Percentiles rank a stretch among this genome's conserved stretches.
These are phyloP conservation scores for Helicocarpus griseus DNA, from an alignment of 2,329 filamentous ascomycete species.

Conservation along the genomic window DNA sequence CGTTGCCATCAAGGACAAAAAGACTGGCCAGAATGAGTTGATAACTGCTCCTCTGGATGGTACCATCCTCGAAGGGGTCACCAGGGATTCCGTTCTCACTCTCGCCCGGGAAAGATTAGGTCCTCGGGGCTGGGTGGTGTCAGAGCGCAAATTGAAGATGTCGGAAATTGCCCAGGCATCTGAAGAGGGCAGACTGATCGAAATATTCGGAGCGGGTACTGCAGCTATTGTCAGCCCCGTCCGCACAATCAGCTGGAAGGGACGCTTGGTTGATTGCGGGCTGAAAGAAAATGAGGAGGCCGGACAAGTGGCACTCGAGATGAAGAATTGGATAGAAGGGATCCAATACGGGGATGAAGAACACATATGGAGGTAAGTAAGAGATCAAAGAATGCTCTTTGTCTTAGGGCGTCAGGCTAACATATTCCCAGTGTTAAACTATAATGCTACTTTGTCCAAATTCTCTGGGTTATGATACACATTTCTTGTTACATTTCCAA, in stretches of 20 bases:
- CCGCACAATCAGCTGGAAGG: conserved; percentile 80
- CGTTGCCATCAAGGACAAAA: conserved; percentile 70
- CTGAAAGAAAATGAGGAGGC: conserved; percentile 73
- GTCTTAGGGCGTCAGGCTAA: conserved; percentile 4
- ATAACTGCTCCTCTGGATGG: conserved; percentile 93
- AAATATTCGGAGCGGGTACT: conserved; percentile 89
- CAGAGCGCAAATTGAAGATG: conserved; percentile 90
- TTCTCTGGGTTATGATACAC: not conserved
- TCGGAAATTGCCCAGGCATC: conserved; percentile 70
- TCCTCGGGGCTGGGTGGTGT: conserved; percentile 79
- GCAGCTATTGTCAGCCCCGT: conserved; percentile 91
- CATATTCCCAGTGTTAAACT: conserved; percentile 5
- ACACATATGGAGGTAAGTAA: conserved; percentile 74
- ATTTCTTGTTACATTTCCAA: not conserved
- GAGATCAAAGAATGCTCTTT: not conserved
- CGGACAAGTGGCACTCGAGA: conserved; percentile 70
- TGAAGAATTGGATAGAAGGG: conserved; percentile 95
- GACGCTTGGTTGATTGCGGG: conserved; percentile 70
- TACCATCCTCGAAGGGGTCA: conserved; percentile 92
- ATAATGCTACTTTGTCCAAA: not conserved
- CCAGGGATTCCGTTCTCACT: conserved; percentile 77
- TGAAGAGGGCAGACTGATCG: conserved; percentile 73
- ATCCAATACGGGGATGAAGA: conserved; percentile 93
- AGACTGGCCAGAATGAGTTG: conserved; percentile 83
- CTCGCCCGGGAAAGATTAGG: conserved; percentile 75